Conservation (phyloP, 371 early-diverging fungal species). For the Actinomortierella ambigua region DNA sequence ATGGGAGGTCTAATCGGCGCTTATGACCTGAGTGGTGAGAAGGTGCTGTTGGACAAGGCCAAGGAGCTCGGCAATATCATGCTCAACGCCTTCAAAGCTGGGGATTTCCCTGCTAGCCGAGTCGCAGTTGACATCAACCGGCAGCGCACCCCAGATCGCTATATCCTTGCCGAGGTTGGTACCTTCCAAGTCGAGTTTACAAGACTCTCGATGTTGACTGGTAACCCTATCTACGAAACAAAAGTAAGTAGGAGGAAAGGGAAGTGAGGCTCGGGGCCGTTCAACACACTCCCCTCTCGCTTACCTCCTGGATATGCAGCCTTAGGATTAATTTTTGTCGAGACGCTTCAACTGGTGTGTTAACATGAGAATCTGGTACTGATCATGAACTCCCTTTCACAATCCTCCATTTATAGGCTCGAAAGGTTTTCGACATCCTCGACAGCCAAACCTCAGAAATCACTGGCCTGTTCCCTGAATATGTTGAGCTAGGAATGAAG, state of each 20-base stretch:
- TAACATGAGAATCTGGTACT: too few species aligned
- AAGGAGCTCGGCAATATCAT: conserved; percentile 61
- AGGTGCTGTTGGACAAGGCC: conserved; percentile 58
- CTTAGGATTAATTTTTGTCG: too few species aligned
- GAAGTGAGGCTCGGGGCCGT: too few species aligned
- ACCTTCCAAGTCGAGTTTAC: conserved; percentile 89
- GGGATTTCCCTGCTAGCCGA: conserved; percentile 14
- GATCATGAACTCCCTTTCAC: too few species aligned
- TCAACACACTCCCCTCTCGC: too few species aligned
- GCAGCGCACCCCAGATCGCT: conserved; percentile 3
- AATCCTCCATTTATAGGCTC: conserved; percentile 52
- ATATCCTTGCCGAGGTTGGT: conserved; percentile 80
- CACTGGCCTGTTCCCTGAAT: conserved; percentile 59
- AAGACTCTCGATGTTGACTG: conserved; percentile 73
- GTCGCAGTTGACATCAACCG: conserved; percentile 13
- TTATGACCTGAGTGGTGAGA: conserved; percentile 69
- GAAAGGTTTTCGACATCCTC: conserved; percentile 53
- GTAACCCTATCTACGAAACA: conserved; percentile 61
- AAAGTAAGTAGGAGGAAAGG: conserved; percentile 47
- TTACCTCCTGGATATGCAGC: too few species aligned
- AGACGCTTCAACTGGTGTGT: too few species aligned
- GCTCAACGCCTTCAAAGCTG: conserved; percentile 31
- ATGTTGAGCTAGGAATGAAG: conserved; percentile 28
- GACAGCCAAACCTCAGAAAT: conserved; percentile 54
- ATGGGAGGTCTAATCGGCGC: conserved; percentile 88